phyloP scores from a whole-genome alignment of 108 stramenopile genomes.

The Skeletonema tropicum region DNA sequence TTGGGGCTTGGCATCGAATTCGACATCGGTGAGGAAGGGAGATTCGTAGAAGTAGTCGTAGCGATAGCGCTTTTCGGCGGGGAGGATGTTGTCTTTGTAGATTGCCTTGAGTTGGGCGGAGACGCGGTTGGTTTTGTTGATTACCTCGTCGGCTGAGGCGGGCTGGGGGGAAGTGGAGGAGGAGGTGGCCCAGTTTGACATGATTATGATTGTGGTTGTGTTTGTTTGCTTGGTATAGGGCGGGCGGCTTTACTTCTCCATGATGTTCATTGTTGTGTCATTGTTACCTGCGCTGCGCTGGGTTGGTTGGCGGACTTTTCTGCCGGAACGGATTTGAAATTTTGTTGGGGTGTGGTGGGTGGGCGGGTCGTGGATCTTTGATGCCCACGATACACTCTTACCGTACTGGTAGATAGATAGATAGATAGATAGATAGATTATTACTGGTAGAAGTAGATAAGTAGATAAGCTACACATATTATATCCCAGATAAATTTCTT shows the following conservation, averaged over 20 bases:
- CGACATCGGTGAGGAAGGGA: constrained; percentile 81
- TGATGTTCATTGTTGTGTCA: no score
- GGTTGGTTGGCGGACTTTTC: no score
- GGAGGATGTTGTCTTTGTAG: constrained; percentile 78
- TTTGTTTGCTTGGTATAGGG: background rate
- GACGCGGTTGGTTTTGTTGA: constrained; percentile 37
- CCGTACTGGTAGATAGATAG: no score
- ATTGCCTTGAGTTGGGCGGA: constrained; percentile 71
- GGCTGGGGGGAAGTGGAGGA: background rate
- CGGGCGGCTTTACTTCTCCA: background rate
- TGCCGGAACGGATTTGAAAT: no score
- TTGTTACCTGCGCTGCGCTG: no score
- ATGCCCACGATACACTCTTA: no score
- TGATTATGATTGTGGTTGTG: background rate
- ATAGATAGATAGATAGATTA: no score
- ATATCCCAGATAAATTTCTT: no score
- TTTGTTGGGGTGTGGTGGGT: no score
- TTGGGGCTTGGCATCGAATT: constrained; percentile 97
- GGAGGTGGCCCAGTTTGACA: constrained; percentile 3
- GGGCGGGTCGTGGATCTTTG: no score
- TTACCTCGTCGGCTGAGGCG: constrained; percentile 18
- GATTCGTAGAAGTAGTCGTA: constrained; percentile 89
- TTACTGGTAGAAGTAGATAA: no score
- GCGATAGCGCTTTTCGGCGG: constrained; percentile 82
- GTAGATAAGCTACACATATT: no score